Conservation (phyloP, 2,329 filamentous ascomycete species). For the Teratosphaeria viscida region DNA sequence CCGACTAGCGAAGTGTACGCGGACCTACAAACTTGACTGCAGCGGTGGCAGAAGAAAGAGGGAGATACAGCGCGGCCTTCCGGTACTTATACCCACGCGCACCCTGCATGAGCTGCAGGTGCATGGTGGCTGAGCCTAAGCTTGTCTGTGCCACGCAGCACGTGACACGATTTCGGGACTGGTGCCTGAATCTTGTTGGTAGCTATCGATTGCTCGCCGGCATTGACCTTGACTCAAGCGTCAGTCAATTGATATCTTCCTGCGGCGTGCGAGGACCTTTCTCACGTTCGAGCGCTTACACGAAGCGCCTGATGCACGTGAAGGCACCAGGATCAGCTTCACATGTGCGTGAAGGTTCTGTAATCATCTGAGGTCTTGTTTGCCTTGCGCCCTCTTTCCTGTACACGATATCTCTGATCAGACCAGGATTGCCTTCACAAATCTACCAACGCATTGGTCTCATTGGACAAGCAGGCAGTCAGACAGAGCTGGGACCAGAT, state of each 20-base stretch:
- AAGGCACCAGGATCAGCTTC: neutral
- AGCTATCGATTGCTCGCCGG: neutral
- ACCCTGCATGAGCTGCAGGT: neutral
- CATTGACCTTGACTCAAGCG: neutral
- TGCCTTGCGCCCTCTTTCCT: neutral
- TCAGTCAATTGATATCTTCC: neutral
- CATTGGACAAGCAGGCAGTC: neutral
- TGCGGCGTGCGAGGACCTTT: neutral
- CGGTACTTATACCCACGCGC: neutral
- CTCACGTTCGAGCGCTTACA: neutral
- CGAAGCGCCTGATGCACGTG: neutral
- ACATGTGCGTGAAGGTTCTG: neutral
- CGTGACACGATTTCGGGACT: neutral
- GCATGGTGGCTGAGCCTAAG: neutral
- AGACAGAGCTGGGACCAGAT: neutral
- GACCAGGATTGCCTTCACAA: neutral
- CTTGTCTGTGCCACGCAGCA: neutral
- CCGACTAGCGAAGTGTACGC: slow-evolving; percentile 6
- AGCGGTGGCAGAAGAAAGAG: slow-evolving; percentile 20
- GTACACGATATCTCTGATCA: neutral
- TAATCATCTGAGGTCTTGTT: neutral
- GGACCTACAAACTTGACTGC: slow-evolving; percentile 19
- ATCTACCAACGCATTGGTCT: neutral
- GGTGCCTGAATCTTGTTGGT: neutral
- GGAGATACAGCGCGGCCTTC: neutral